These are phyloP conservation scores for Paxillus involutus DNA, from an alignment of 768 basidiomycete genomes.

Conservation along the genomic window DNA sequence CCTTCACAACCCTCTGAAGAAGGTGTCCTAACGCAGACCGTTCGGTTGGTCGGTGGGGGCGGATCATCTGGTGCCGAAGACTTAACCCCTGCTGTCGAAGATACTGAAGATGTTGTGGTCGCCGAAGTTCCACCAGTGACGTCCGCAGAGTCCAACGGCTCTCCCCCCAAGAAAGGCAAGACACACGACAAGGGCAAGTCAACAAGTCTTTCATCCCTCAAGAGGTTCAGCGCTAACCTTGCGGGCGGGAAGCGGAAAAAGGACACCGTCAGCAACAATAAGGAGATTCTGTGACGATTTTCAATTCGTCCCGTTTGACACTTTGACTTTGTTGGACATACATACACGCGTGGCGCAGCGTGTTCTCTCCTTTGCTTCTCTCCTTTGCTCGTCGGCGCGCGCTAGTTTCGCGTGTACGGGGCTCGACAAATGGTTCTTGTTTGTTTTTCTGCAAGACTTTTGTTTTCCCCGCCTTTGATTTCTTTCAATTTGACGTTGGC, in stretches of 20 bases:
- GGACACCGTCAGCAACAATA: slow-evolving; percentile 48
- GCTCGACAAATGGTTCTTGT: slow-evolving; percentile 4
- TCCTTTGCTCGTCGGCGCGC: not conserved
- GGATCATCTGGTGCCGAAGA: slow-evolving; percentile 35
- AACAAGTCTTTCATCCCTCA: slow-evolving; percentile 54
- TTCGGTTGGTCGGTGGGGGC: slow-evolving; percentile 60
- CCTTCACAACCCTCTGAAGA: slow-evolving; percentile 11
- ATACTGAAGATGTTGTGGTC: slow-evolving; percentile 30
- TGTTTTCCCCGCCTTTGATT: slow-evolving; percentile 8
- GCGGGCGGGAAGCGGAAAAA: slow-evolving; percentile 49
- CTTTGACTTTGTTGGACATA: slow-evolving; percentile 21
- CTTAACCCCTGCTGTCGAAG: slow-evolving; percentile 30
- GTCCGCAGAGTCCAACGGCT: slow-evolving; percentile 32
- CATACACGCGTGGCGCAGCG: slow-evolving; percentile 15
- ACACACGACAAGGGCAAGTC: slow-evolving; percentile 53
- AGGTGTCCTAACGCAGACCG: slow-evolving; percentile 37
- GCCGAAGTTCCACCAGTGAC: slow-evolving; percentile 39
- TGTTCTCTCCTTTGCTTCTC: slow-evolving; percentile 5
- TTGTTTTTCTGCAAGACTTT: slow-evolving; percentile 7
- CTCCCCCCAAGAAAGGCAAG: slow-evolving; percentile 28
- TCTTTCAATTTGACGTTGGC: slow-evolving; percentile 10
- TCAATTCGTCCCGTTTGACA: slow-evolving; percentile 11
- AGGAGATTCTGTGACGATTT: slow-evolving; percentile 34
- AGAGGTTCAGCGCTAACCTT: slow-evolving; percentile 47
- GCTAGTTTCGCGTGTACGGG: slow-evolving; percentile 15